These are phyloP conservation scores for Candida manassasensis DNA, from an alignment of 805 yeast species.

Conservation along the genomic window DNA sequence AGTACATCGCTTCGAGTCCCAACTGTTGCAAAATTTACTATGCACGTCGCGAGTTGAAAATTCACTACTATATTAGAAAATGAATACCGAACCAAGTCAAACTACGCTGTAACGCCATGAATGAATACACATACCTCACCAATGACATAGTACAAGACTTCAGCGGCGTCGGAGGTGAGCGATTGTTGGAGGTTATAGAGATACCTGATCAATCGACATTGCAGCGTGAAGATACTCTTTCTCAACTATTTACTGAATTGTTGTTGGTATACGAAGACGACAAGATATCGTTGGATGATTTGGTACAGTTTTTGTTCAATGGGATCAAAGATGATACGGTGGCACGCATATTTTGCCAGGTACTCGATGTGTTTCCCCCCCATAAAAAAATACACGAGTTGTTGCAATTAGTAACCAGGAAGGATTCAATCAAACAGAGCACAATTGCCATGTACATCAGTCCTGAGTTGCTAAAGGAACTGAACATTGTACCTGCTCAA, in stretches of 20 bases:
- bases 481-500: slow-evolving; percentile 28
- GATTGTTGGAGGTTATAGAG: slow-evolving; percentile 27
- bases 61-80: not conserved
- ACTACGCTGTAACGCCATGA: slow-evolving; percentile 5
- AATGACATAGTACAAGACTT: slow-evolving; percentile 30
- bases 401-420: slow-evolving; percentile 18
- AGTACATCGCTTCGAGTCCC: too few relatives aligned
- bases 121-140: slow-evolving; percentile 21
- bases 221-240: slow-evolving; percentile 15
- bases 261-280: slow-evolving; percentile 23
- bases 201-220: slow-evolving; percentile 17
- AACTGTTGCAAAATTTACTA: not conserved
- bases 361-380: slow-evolving; percentile 34
- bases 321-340: slow-evolving; percentile 27
- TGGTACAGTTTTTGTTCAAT: slow-evolving; percentile 20
- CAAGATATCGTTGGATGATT: slow-evolving; percentile 10
- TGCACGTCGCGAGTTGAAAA: not conserved
- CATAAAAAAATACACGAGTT: slow-evolving; percentile 18
- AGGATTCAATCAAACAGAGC: slow-evolving; percentile 23
- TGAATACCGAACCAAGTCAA: not conserved
- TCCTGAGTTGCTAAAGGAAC: slow-evolving; percentile 22
- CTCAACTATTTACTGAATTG: slow-evolving; percentile 31
- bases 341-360: slow-evolving; percentile 35
- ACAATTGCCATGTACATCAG: slow-evolving; percentile 28
- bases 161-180: slow-evolving; percentile 26